Percentiles rank a stretch among this genome's conserved stretches.
These are phyloP conservation scores for Yarrowia sp. DNA, from an alignment of 805 yeast genomes.

Conservation along the genomic window DNA sequence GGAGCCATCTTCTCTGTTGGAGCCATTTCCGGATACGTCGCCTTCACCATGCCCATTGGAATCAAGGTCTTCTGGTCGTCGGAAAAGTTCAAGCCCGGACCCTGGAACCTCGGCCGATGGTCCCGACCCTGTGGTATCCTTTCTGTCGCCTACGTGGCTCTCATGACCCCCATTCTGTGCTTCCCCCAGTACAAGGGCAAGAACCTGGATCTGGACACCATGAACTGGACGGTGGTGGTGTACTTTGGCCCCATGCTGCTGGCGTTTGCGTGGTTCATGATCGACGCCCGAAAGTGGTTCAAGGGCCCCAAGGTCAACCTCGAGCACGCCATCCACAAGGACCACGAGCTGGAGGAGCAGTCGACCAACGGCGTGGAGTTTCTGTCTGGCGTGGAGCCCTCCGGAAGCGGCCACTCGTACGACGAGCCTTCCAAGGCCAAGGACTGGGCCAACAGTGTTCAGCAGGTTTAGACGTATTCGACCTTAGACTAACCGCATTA, in stretches of 20 bases:
- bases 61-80: slow-evolving; percentile 64
- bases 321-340: slow-evolving; percentile 49
- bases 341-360: slow-evolving; percentile 37
- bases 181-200: slow-evolving; percentile 60
- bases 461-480: not conserved
- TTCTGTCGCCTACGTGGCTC: slow-evolving; percentile 58
- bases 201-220: slow-evolving; percentile 51
- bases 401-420: not conserved
- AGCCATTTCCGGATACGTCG: slow-evolving; percentile 70
- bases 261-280: slow-evolving; percentile 58
- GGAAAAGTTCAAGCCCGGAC: slow-evolving; percentile 64
- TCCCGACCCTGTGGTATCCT: slow-evolving; percentile 58
- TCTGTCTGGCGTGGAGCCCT: slow-evolving; percentile 27
- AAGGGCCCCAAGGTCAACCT: slow-evolving; percentile 65
- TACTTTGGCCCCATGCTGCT: slow-evolving; percentile 65
- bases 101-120: slow-evolving; percentile 67
- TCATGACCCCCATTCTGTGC: slow-evolving; percentile 67
- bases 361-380: slow-evolving; percentile 33
- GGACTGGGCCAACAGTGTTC: slow-evolving; percentile 15
- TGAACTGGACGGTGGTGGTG: slow-evolving; percentile 73
- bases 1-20: slow-evolving; percentile 77
- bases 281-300: slow-evolving; percentile 66
- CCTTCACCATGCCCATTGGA: slow-evolving; percentile 69
- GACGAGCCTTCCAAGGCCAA: slow-evolving; percentile 21
- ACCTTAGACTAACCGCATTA: not conserved